These are phyloP conservation scores for Penicillium bialowiezense DNA, from an alignment of 495 filamentous ascomycete species.

Conservation along the genomic window DNA sequence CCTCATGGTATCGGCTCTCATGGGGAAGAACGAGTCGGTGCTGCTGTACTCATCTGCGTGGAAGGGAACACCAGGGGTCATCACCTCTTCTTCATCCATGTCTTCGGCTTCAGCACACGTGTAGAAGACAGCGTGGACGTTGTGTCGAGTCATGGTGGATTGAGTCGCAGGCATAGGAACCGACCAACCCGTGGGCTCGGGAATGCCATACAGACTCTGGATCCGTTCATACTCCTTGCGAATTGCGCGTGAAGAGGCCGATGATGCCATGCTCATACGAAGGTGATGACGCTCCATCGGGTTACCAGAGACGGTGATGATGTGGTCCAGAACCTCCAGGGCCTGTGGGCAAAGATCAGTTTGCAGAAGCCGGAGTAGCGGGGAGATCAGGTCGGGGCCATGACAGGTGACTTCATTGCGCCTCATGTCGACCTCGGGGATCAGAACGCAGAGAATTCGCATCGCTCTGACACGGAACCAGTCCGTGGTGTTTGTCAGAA, in stretches of 20 bases:
- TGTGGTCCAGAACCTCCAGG: conserved; percentile 84
- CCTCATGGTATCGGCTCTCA: conserved; percentile 85
- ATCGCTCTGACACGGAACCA: conserved; percentile 93
- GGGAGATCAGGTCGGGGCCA: conserved; percentile 93
- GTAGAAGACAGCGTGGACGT: conserved; percentile 96
- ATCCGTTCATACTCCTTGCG: conserved; percentile 93
- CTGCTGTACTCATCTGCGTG: conserved; percentile 82
- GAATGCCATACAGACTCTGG: conserved; percentile 93
- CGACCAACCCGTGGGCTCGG: conserved; percentile 93
- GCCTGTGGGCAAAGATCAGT: conserved; percentile 92
- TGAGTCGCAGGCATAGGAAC: conserved; percentile 90
- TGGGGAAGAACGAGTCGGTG: conserved; percentile 71
- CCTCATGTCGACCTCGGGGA: conserved; percentile 91
- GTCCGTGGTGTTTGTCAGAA: conserved; percentile 79
- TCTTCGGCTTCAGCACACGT: conserved; percentile 70
- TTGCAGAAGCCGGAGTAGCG: conserved; percentile 83
- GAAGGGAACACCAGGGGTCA: conserved; percentile 88
- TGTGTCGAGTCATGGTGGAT: conserved; percentile 76
- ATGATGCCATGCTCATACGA: conserved; percentile 89
- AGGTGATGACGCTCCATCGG: conserved; percentile 91
- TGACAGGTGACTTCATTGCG: conserved; percentile 85
- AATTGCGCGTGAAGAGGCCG: conserved; percentile 73
- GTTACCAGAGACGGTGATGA: conserved; percentile 90
- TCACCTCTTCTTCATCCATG: conserved; percentile 53
- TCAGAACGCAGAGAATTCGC: conserved; percentile 79